phyloP scores from a whole-genome alignment of 306 rosid genomes.

The Pueraria montana region DNA sequence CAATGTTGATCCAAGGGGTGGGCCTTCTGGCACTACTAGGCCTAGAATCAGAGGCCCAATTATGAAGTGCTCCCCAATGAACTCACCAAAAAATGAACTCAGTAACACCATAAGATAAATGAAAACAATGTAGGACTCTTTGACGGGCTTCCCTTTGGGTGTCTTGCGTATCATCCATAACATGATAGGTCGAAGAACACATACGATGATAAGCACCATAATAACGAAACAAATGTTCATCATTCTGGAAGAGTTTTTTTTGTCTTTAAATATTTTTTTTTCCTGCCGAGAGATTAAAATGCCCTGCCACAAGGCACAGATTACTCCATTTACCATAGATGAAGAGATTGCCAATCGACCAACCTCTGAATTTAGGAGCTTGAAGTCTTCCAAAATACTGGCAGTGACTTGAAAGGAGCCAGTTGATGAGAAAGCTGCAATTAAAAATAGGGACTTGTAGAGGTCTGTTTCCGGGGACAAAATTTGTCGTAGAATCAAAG shows the following conservation, averaged over 20 bases:
- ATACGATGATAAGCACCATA: constrained; percentile 41
- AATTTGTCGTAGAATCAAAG: not conserved
- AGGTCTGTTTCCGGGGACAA: constrained; percentile 22
- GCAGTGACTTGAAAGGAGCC: constrained; percentile 62
- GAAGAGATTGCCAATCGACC: constrained; percentile 66
- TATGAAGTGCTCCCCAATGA: constrained; percentile 56
- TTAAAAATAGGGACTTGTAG: not conserved
- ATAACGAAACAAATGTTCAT: not conserved
- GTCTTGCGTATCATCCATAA: constrained; percentile 5
- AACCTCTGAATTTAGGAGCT: constrained; percentile 73
- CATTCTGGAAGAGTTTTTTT: not conserved
- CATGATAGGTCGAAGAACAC: constrained; percentile 44
- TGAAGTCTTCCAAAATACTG: constrained; percentile 52
- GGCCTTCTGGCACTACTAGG: constrained; percentile 72
- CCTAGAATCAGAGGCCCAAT: constrained; percentile 68
- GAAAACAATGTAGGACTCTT: constrained; percentile 24
- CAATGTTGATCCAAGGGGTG: constrained; percentile 66
- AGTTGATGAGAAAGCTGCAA: constrained; percentile 49
- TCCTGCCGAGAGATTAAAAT: not conserved
- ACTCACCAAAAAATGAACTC: constrained; percentile 52
- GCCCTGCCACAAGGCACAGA: not conserved
- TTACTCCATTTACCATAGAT: constrained; percentile 57
- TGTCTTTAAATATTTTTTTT: rapidly evolving
- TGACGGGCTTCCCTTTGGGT: not conserved
- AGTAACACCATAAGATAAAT: constrained; percentile 57